A percentile compares a stretch with the other conserved stretches of the same genome.
Conservation (phyloP, 176 grass and related monocot genomes). For the Aegilops speltoides region DNA sequence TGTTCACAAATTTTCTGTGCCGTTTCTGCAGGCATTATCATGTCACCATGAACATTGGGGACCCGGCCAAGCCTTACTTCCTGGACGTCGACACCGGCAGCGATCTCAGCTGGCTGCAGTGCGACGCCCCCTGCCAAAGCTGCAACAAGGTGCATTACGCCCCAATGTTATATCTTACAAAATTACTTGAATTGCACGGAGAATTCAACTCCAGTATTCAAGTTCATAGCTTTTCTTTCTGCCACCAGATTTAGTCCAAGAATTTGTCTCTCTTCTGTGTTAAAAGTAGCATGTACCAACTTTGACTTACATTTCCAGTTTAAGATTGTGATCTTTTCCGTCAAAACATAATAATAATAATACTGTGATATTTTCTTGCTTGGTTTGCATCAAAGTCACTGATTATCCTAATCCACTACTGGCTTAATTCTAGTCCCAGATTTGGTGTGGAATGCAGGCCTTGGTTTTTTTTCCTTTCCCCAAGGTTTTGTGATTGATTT, state of each 20-base stretch:
- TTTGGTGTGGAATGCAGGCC: neutral
- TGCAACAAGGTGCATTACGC: constrained; percentile 69
- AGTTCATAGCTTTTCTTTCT: neutral
- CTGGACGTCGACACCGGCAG: constrained; percentile 95
- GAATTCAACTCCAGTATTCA: neutral
- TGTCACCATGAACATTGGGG: constrained; percentile 70
- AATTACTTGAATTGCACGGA: neutral
- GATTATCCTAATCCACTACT: neutral
- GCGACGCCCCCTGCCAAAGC: constrained; percentile 78
- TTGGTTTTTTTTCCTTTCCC: neutral
- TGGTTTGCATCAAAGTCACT: neutral
- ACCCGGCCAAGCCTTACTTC: constrained; percentile 81
- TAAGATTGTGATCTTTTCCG: neutral
- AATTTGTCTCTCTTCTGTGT: neutral
- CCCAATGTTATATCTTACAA: too few species aligned
- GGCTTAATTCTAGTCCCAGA: neutral
- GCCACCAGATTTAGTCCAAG: neutral
- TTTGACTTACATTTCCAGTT: neutral
- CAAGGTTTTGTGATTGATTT: constrained; percentile 22
- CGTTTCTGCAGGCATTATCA: constrained; percentile 55
- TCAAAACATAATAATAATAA: neutral
- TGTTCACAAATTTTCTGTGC: neutral
- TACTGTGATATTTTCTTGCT: neutral
- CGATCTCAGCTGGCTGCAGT: constrained; percentile 93
- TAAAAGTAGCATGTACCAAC: neutral